phyloP scores from a whole-genome alignment of 441 rosid genomes.

The Corymbia citriodora region DNA sequence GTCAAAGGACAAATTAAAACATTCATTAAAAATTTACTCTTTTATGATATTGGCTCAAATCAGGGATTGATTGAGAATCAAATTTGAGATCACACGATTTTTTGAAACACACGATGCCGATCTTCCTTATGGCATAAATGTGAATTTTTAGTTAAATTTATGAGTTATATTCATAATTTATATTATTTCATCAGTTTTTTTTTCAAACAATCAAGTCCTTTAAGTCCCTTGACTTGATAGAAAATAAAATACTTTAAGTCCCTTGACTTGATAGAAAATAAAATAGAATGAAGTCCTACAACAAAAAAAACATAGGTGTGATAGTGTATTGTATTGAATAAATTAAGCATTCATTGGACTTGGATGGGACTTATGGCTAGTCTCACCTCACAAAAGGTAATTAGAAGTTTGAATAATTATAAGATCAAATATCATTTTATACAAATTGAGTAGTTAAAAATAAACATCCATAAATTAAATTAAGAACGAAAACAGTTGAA shows the following conservation, averaged over 20 bases:
- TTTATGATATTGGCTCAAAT: background rate
- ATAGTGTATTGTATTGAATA: rapidly evolving
- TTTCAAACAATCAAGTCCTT: background rate
- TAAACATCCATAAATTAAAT: background rate
- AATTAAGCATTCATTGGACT: background rate
- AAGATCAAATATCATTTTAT: rapidly evolving
- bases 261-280: background rate
- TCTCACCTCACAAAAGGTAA: rapidly evolving
- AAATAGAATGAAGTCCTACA: background rate
- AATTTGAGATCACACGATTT: background rate
- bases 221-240: background rate
- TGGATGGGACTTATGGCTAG: background rate
- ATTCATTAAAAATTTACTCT: background rate
- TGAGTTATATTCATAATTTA: no score
- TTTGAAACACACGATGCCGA: background rate
- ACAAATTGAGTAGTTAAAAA: rapidly evolving
- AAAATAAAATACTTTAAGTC: background rate
- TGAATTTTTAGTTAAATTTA: no score
- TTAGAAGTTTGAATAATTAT: background rate
- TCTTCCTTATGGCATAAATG: background rate
- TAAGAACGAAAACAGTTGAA: rapidly evolving
- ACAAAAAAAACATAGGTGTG: rapidly evolving
- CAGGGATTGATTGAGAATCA: background rate
- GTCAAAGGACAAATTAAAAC: background rate
- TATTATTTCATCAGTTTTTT: background rate